phyloP scores from a whole-genome alignment of 345 rosid species.

The Gossypium rotundifolium region DNA sequence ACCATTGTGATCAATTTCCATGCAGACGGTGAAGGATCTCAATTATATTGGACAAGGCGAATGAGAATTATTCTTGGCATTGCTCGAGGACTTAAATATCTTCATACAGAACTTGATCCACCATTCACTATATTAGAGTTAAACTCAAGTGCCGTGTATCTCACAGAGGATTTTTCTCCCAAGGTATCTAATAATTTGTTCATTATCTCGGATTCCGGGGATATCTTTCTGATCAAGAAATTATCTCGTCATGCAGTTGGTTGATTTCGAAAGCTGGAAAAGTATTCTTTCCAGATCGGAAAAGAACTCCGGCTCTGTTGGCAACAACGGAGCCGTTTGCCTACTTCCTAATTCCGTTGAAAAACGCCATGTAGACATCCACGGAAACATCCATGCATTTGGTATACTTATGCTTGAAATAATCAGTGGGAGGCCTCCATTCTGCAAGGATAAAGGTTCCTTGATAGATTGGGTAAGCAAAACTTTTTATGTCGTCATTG shows the following conservation, averaged over 20 bases:
- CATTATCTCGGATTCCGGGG: background rate
- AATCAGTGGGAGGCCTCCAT: conserved; percentile 85
- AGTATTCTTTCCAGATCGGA: conserved; percentile 81
- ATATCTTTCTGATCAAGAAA: background rate
- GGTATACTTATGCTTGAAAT: conserved; percentile 84
- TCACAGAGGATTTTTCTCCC: conserved; percentile 91
- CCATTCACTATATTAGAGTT: conserved; percentile 88
- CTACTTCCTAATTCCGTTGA: conserved; percentile 71
- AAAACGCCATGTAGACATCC: conserved; percentile 66
- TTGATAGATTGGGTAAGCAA: conserved; percentile 80
- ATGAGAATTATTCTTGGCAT: conserved; percentile 86
- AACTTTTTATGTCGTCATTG: too few species aligned
- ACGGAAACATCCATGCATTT: conserved; percentile 77
- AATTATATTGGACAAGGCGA: conserved; percentile 78
- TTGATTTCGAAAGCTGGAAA: conserved; percentile 97
- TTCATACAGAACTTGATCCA: conserved; percentile 78
- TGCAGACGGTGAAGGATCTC: conserved; percentile 90
- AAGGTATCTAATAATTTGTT: conserved; percentile 42
- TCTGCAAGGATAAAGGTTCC: conserved; percentile 81
- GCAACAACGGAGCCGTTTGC: conserved; percentile 73
- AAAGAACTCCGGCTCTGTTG: conserved; percentile 66
- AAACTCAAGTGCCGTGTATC: conserved; percentile 83
- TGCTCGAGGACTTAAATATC: conserved; percentile 85
- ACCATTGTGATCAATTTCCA: conserved; percentile 15
- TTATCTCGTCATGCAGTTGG: conserved; percentile 50